Evolutionary conservation across 108 stramenopile genomes (phyloP), one percentile per base, ranked within the genome.

Genomic region (Pseudonitzschia delicatissima): DNA sequence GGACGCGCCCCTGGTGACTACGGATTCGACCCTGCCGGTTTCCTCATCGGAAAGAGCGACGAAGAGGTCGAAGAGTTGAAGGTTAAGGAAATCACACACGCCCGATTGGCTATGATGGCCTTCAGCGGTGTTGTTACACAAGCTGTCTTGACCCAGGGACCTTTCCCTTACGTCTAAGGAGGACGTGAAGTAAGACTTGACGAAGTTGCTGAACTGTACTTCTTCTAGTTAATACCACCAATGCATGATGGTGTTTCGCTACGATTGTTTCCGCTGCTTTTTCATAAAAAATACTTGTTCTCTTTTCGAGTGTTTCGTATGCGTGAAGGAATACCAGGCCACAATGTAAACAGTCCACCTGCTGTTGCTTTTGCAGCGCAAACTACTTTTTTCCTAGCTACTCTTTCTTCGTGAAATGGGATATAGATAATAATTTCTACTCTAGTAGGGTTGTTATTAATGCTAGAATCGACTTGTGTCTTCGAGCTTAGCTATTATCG

Each of bases 1-100:
- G 97, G 94, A 70, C 87, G 94, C 36, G 81, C 71, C 25, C 93
- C 97, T n/a, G 96, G 97, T 62, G 91, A 98, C 77, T 91, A 96
- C 61, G 93, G 91, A 36, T 85, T 93, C 64, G 97, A 85, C 66
- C 92, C 81, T 47, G 60, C 74, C 60, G 74, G 80, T 64, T 91
- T 87, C 78, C 71, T 89, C 27, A 73, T 78, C 64, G 86, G 85
- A 47, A 87, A 87, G 68, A 70, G 65, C 18, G 82, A 68, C 28
- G 84, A 66, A n/a, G 84, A 93, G 62, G 81, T 87, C 48, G 68
- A 86, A 12, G 71, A 78, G 12, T 82, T 90, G 88, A 85, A 87
- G 77, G 63, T 82, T 26, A 81, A 79, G 73, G 96, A 97, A 86
- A 76, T 97, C 64, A 91, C 83, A 65, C 78, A 97, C 79, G 84